phyloP scores from a whole-genome alignment of 2,329 filamentous ascomycete genomes.

The Hypoxylon sp. region DNA sequence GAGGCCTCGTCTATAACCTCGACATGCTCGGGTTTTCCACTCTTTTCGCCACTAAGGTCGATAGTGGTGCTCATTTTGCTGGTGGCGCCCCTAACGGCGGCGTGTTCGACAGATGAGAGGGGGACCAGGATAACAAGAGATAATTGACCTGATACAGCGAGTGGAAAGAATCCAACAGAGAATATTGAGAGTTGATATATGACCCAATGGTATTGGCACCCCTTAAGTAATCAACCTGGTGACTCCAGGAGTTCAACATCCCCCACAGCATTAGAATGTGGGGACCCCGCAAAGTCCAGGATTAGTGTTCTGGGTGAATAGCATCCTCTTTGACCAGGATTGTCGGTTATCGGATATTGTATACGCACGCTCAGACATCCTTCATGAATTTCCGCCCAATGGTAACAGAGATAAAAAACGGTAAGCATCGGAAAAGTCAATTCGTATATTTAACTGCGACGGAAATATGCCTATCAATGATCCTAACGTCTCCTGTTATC shows the following conservation, averaged over 20 bases:
- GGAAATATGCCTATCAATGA: too few species aligned
- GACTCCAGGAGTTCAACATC: background rate
- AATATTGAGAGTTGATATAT: background rate
- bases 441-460: background rate
- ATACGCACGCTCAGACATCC: background rate
- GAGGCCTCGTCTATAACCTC: conserved; percentile 10
- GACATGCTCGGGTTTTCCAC: conserved; percentile 10
- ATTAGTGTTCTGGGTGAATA: conserved; percentile 6
- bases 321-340: conserved; percentile 5
- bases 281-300: conserved; percentile 26
- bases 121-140: conserved; percentile 1
- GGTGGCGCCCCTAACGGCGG: background rate
- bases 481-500: conserved; percentile 1
- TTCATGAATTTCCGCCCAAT: background rate
- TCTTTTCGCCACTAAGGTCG: conserved; percentile 2
- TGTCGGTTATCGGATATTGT: conserved; percentile 7
- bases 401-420: background rate
- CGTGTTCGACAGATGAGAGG: background rate
- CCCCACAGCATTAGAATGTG: conserved; percentile 7
- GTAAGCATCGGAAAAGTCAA: conserved; percentile 5
- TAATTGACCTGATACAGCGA: background rate
- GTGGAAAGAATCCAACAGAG: background rate
- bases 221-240: background rate
- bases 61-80: conserved; percentile 3
- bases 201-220: background rate